These are phyloP conservation scores for Blastobotrys niveus DNA, from an alignment of 1,139 yeast species.

Conservation along the genomic window DNA sequence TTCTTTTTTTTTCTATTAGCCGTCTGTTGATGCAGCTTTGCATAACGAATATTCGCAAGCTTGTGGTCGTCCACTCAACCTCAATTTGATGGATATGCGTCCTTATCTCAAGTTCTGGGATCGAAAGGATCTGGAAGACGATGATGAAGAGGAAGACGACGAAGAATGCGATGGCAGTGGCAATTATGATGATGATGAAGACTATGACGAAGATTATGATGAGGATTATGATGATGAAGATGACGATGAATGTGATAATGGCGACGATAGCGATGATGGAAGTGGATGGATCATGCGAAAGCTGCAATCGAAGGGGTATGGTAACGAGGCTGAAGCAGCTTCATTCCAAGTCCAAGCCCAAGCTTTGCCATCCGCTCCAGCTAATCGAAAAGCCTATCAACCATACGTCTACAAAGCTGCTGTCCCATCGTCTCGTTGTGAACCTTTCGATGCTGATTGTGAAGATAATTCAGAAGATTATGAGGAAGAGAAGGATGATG, in stretches of 20 bases:
- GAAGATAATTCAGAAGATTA: not conserved
- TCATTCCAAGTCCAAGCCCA: not conserved
- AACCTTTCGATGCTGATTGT: too few relatives aligned
- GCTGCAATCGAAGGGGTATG: slow-evolving; percentile 2
- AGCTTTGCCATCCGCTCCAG: not conserved
- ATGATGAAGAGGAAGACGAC: slow-evolving; percentile 22
- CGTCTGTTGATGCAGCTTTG: slow-evolving; percentile 1
- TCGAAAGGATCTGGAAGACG: slow-evolving; percentile 7
- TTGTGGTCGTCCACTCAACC: slow-evolving; percentile 19
- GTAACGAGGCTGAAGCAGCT: not conserved
- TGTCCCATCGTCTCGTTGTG: not conserved
- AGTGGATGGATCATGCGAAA: slow-evolving; percentile 21
- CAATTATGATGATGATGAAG: slow-evolving; percentile 5
- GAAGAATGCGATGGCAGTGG: slow-evolving; percentile 5
- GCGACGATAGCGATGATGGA: slow-evolving; percentile 32
- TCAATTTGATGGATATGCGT: slow-evolving; percentile 4
- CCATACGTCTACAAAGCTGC: not conserved
- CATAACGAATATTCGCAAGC: slow-evolving; percentile 16
- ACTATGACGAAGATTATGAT: slow-evolving; percentile 11
- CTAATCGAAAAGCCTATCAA: not conserved
- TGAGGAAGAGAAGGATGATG: slow-evolving; percentile 2
- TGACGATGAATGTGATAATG: slow-evolving; percentile 30
- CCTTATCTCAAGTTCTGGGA: slow-evolving; percentile 10
- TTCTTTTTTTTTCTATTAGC: too few relatives aligned
- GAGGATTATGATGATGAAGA: slow-evolving; percentile 17